A percentile compares a stretch with the other conserved stretches of the same genome.
Evolutionary conservation across 2,329 filamentous ascomycete genomes (phyloP).

Genomic region (Corynespora cassiicola): DNA sequence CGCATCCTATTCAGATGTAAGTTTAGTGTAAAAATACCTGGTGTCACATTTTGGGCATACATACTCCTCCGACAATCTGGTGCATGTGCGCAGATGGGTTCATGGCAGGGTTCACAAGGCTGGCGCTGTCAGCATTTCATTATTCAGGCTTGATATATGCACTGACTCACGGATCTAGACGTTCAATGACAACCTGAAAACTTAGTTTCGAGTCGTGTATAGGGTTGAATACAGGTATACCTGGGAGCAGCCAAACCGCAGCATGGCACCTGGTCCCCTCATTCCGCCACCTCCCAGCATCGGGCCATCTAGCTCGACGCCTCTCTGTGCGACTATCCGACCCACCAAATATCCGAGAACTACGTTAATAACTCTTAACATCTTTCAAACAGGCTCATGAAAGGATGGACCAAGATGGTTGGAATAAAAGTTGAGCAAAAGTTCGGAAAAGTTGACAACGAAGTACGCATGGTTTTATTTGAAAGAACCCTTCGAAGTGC

Average conservation of each 20-base stretch:
- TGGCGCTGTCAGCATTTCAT: conserved; percentile 9
- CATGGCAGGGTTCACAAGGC: conserved; percentile 24
- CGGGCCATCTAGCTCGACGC: conserved; percentile 21
- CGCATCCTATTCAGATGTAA: conserved; percentile 12
- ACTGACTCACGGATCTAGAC: conserved; percentile 23
- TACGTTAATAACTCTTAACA: no score
- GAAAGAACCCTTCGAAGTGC: no score
- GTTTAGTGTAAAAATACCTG: not conserved
- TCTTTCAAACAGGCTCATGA: no score
- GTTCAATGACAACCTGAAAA: conserved; percentile 21
- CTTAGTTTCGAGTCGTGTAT: conserved; percentile 4
- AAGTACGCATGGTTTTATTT: no score
- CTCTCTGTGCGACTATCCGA: conserved; percentile 17
- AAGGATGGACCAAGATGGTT: no score
- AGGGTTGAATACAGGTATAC: conserved; percentile 2
- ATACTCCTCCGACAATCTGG: conserved; percentile 25
- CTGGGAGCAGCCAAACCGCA: conserved; percentile 28
- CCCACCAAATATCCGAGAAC: no score
- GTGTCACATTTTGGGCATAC: no score
- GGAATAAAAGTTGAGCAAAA: no score
- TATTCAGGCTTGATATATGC: not conserved
- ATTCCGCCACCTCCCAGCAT: conserved; percentile 23
- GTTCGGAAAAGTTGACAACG: no score
- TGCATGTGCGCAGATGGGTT: conserved; percentile 27
- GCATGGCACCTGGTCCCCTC: conserved; percentile 23